Conservation (phyloP, 2,329 filamentous ascomycete genomes). For the Huntiella decipiens region DNA sequence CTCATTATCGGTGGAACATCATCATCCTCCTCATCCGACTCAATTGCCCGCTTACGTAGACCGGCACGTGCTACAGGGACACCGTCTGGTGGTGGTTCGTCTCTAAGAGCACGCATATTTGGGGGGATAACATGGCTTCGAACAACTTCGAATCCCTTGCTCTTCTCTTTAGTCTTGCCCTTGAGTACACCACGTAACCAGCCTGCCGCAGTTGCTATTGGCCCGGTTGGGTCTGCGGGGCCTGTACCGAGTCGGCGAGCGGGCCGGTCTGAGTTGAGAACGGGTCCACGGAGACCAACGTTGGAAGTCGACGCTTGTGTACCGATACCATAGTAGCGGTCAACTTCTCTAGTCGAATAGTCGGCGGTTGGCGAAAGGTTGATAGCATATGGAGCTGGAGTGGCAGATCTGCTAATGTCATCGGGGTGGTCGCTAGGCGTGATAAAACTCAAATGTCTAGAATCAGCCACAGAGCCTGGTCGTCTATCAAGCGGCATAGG, state of each 20-base stretch:
- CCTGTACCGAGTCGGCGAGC: slow-evolving; percentile 81
- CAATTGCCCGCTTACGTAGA: slow-evolving; percentile 40
- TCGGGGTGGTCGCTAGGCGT: slow-evolving; percentile 22
- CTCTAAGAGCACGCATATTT: slow-evolving; percentile 28
- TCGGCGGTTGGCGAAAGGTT: slow-evolving; percentile 42
- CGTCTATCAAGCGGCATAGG: slow-evolving; percentile 9
- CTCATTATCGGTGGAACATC: slow-evolving; percentile 4
- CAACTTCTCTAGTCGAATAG: slow-evolving; percentile 84
- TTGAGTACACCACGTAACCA: slow-evolving; percentile 71
- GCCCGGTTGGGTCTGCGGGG: slow-evolving; percentile 82
- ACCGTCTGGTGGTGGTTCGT: slow-evolving; percentile 48
- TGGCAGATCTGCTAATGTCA: slow-evolving; percentile 24
- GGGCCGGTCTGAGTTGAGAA: slow-evolving; percentile 61
- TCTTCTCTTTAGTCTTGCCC: slow-evolving; percentile 80
- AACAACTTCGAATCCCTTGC: slow-evolving; percentile 93
- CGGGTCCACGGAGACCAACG: slow-evolving; percentile 45
- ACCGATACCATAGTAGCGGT: slow-evolving; percentile 79
- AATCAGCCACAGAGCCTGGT: slow-evolving; percentile 18
- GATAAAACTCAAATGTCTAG: slow-evolving; percentile 22
- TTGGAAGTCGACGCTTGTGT: not conserved
- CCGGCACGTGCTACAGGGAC: slow-evolving; percentile 46
- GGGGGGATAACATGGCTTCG: slow-evolving; percentile 73
- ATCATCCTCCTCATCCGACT: slow-evolving; percentile 38
- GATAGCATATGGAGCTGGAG: slow-evolving; percentile 24
- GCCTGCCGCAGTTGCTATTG: slow-evolving; percentile 70